Percentiles rank a stretch among this genome's conserved stretches.
Conservation (phyloP, 176 grass and related monocot species). For the Lolium perenne region DNA sequence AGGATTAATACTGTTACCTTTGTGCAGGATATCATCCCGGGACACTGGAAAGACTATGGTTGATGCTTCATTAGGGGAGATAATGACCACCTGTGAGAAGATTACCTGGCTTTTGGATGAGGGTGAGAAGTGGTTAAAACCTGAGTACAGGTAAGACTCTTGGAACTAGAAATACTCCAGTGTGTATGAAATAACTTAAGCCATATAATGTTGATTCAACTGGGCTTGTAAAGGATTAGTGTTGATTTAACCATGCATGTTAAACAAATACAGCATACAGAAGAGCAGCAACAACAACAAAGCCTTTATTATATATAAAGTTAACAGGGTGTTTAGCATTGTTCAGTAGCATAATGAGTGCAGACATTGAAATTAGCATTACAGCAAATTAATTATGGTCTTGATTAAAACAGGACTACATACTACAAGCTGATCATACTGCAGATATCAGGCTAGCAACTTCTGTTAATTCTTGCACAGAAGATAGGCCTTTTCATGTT, state of each 20-base stretch:
- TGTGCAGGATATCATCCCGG: conserved; percentile 79
- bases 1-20: conserved; percentile 28
- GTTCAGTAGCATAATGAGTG: background rate
- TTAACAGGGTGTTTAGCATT: background rate
- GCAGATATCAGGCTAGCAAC: conserved; percentile 5
- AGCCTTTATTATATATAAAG: background rate
- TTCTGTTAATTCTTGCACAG: conserved; percentile 18
- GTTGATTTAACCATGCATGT: background rate
- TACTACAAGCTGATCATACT: conserved; percentile 14
- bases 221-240: background rate
- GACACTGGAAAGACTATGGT: conserved; percentile 99
- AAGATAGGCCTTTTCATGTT: background rate
- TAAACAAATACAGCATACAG: background rate
- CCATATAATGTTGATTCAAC: background rate
- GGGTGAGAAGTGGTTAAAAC: conserved; percentile 99
- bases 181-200: conserved; percentile 32
- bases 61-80: conserved; percentile 96
- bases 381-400: background rate
- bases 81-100: conserved; percentile 99
- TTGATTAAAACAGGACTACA: background rate
- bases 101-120: conserved; percentile 98
- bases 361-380: conserved; percentile 4
- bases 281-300: too few relatives aligned
- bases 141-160: conserved; percentile 88
- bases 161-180: background rate